Base-by-base conservation (phyloP, 108 stramenopile species). In the Phaeodactylum tricornutum region DNA sequence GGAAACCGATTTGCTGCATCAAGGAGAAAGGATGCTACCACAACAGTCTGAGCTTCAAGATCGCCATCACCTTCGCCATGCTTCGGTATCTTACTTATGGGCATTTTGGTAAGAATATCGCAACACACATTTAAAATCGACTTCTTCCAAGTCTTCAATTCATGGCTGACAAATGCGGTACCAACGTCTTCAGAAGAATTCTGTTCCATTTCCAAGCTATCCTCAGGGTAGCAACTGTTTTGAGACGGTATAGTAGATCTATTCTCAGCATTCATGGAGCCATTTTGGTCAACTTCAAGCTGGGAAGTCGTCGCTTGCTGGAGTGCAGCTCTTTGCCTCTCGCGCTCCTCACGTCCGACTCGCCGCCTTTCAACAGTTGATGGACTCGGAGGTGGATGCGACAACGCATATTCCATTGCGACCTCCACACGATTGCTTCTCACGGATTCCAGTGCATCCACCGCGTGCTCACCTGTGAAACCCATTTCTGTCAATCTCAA, bases 391-490 rank as follows among this genome's bases (percentile, higher is more conserved):
- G 81, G 62, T 30, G 84, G 77, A 57, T 91, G 67, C 4, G 81
- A 40, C 2, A 96, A 50, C 15, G 87, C 79, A 60, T 91, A 93
- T 57, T 96, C 92, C 88, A 93, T 90, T 0, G 83, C 92, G 23
- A 92, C 55, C 51, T 96, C 92, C 11, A 89, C 47, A 23, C 71
- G 49, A 48, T 92, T 92, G 9, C 78, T 67, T 44, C 81, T 52
- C 11, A 67, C 71, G 29, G 54, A 59, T 25, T 84, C 72, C 25
- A 95, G 56, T 7, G 81, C 84, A 55, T 77, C 79, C 38, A 88
- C 36, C 28, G 88, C 81, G 56, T 91, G 83, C 39, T 91, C 90
- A 28, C 92, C 76, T 25, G 47, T 54, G 53, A 96, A 93, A 30
- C 95, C 92, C 95, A 96, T 92, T 44, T 93, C 95, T 27, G 53